Base-by-base conservation (phyloP, 176 grass and related monocot species). In the Rhipidocladum racemiflorum region DNA sequence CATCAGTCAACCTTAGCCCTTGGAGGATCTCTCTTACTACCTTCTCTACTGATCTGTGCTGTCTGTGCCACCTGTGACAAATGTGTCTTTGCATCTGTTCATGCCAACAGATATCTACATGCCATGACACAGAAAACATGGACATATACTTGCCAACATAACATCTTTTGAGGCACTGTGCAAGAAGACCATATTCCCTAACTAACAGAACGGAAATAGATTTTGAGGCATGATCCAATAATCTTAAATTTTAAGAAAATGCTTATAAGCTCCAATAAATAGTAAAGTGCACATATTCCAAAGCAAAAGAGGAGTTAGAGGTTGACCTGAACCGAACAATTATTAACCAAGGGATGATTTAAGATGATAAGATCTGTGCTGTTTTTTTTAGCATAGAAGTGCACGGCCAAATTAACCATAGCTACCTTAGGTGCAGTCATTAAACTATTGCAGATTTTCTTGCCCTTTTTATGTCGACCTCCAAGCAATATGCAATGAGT, bases 401-500 rank as follows among this genome's bases (percentile, higher is more conserved):
- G 50, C 34, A 61, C 0, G 7, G 20, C 20, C 60, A 10, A 40
- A 57, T 61, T 46, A 80, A 43, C 9, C 18, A 23, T 42, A 43
- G 24, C 57, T 64, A 66, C 76, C 46, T 76, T 49, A 70, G 53
- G 5, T 69, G 29, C 28, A 76, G 23, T 62, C 46, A 61, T 63
- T 65, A 56, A 56, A 81, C 28, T 25, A 51, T 20, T 72, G 3
- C 30, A 40, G 23, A 17, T 73, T 65, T 85, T 56, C 57, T 54
- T 80, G 45, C 25, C 44, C 25, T 64, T 73, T 38, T 36, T 29
- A 70, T 40, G 70, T 70, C 12, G 64, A 54, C 54, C 2, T 49
- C 24, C 75, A 76, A 76, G 71, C 64, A 76, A 53, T 42, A 70
- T n/a, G 17, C 77, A 77, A 39, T 16, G 53, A 44, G 20, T 54